phyloP scores from a whole-genome alignment of 1,284 basidiomycete species.

The Mycosarcoma maydis region DNA sequence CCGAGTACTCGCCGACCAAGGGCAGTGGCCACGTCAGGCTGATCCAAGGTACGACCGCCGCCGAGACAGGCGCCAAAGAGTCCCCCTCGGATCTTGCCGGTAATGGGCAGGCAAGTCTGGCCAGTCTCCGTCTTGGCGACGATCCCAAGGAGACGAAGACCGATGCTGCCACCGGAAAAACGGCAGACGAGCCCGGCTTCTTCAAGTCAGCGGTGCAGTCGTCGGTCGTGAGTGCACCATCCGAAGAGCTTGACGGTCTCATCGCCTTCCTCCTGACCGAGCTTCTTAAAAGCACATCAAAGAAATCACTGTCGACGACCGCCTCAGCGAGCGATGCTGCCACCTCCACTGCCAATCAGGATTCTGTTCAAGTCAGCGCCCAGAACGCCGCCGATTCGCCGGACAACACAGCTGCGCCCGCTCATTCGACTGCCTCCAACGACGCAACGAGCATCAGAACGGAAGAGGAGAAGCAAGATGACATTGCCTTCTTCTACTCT shows the following conservation, averaged over 20 bases:
- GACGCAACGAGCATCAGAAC: constrained; percentile 13
- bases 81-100: constrained; percentile 45
- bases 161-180: constrained; percentile 43
- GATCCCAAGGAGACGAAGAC: constrained; percentile 77
- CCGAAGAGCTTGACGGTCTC: constrained; percentile 71
- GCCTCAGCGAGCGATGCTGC: not conserved
- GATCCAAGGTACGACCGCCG: constrained; percentile 12
- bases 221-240: constrained; percentile 9
- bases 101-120: constrained; percentile 42
- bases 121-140: constrained; percentile 53
- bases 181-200: constrained; percentile 33
- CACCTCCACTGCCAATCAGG: not conserved
- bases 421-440: not conserved
- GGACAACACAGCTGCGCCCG: not conserved
- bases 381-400: not conserved
- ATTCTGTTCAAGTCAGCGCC: not conserved
- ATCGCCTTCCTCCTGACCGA: constrained; percentile 80
- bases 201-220: constrained; percentile 20
- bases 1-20: constrained; percentile 51
- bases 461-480: constrained; percentile 37
- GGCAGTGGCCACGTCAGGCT: constrained; percentile 45
- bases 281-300: constrained; percentile 70
- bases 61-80: constrained; percentile 18
- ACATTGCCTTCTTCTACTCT: constrained; percentile 73
- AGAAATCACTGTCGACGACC: constrained; percentile 5